Base-by-base conservation (phyloP, 2,329 filamentous ascomycete species). In the Daldinia sp. region DNA sequence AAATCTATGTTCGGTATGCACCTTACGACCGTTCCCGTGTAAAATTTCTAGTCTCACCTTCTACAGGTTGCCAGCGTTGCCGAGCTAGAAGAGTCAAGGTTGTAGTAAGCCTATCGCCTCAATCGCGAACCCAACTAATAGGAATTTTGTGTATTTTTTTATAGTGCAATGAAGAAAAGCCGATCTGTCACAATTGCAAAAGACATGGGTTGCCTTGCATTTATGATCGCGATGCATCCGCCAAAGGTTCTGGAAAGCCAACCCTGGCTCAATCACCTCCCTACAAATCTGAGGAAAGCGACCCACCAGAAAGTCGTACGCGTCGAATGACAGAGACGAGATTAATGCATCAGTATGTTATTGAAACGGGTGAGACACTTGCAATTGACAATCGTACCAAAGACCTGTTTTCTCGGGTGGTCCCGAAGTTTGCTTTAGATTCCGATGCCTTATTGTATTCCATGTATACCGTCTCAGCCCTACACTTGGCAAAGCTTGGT, bases 1-100 rank as follows among this genome's bases (percentile, higher is more conserved):
- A 73, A 73, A 55, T 73, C 71, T 33, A 69, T 73, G 69, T 73
- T 71, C 41, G 71, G 63, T 69, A 69, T 28, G 59, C 13, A 50
- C 20, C 48, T 10, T 9, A 46, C 20, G 18, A 20, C 30, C 20
- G 1, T 26, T 12, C 28, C 1, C 26, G 6, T n/a, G 26, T 30
- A 26, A 9, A 12, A 2, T 55, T 42, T 18, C 2, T 7, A n/a
- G 42, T 57, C 67, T 69, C 4, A 69, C 59, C 39, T 30, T 26
- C 28, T 37, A n/a, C 55, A 67, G 68, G 72, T 35, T 73, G 72
- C 50, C 65, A 72, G 39, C 65, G 72, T 37, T 73, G 72, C 20
- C 67, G 72, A 28, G 23, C 67, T 6, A 65, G 72, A 37, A 62
- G 70, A 20, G 72, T 73, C 23, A 73, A 73, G 71, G 71, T 71